Conservation (phyloP, 345 rosid genomes). For the Abelmoschus esculentus region DNA sequence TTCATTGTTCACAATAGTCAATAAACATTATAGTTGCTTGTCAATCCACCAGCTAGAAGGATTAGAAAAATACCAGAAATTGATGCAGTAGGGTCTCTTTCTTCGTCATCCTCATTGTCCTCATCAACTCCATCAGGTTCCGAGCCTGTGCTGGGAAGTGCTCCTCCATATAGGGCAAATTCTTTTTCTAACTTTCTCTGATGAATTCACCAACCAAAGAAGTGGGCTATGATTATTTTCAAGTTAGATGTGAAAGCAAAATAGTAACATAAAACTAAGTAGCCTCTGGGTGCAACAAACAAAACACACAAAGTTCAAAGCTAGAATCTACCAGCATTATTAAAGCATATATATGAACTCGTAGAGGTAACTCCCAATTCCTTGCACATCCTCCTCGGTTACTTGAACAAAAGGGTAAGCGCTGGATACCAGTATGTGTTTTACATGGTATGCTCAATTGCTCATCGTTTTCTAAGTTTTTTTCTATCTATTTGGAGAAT, state of each 20-base stretch:
- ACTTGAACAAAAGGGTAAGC: background rate
- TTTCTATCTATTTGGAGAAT: background rate
- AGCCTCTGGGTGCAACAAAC: background rate
- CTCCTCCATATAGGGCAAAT: slow-evolving; percentile 34
- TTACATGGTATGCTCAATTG: background rate
- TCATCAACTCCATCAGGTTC: slow-evolving; percentile 31
- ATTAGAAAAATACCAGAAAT: slow-evolving; percentile 34
- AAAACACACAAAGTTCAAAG: background rate
- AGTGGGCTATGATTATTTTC: background rate
- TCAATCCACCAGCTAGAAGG: slow-evolving; percentile 7
- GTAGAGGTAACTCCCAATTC: background rate
- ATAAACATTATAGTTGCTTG: background rate
- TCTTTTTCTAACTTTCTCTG: slow-evolving; percentile 79
- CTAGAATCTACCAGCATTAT: background rate
- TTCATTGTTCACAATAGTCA: background rate
- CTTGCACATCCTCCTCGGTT: background rate
- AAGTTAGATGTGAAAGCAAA: background rate
- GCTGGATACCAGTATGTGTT: background rate
- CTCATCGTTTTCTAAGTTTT: background rate
- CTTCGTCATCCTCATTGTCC: slow-evolving; percentile 33
- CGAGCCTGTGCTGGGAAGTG: slow-evolving; percentile 26
- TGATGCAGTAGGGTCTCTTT: slow-evolving; percentile 30
- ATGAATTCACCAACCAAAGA: slow-evolving; percentile 6
- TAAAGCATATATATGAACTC: background rate
- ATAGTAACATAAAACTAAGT: slow-evolving; percentile 3